A percentile compares a stretch with the other conserved stretches of the same genome.
These are phyloP conservation scores for Eucalyptus pauciflora DNA, from an alignment of 345 rosid species.

Conservation along the genomic window DNA sequence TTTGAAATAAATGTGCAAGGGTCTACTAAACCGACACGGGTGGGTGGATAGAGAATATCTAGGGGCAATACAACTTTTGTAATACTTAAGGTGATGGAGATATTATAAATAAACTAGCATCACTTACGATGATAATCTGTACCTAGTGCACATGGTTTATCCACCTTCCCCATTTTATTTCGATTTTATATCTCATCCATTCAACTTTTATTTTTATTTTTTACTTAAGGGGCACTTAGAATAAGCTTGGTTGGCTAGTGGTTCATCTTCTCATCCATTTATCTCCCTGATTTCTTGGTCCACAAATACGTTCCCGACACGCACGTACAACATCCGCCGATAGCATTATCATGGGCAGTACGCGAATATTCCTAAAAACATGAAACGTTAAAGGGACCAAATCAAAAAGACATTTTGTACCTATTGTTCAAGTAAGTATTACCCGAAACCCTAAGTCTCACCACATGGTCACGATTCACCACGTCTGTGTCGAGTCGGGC, in stretches of 20 bases:
- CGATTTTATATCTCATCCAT: neutral
- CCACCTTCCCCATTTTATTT: neutral
- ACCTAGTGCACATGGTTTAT: neutral
- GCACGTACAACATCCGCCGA: neutral
- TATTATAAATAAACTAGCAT: neutral
- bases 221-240: neutral
- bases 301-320: neutral
- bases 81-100: neutral
- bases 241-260: neutral
- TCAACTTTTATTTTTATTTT: neutral
- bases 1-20: neutral
- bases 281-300: neutral
- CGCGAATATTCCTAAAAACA: neutral
- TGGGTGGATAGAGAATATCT: neutral
- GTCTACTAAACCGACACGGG: neutral
- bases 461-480: neutral
- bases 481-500: neutral
- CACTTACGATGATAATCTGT: neutral
- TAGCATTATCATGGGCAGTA: neutral
- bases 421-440: neutral
- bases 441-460: neutral
- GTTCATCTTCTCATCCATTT: neutral
- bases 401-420: neutral
- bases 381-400: neutral
- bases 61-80: neutral